phyloP scores from a whole-genome alignment of 192 early-diverging fungal species.

The Linnemannia elongata region DNA sequence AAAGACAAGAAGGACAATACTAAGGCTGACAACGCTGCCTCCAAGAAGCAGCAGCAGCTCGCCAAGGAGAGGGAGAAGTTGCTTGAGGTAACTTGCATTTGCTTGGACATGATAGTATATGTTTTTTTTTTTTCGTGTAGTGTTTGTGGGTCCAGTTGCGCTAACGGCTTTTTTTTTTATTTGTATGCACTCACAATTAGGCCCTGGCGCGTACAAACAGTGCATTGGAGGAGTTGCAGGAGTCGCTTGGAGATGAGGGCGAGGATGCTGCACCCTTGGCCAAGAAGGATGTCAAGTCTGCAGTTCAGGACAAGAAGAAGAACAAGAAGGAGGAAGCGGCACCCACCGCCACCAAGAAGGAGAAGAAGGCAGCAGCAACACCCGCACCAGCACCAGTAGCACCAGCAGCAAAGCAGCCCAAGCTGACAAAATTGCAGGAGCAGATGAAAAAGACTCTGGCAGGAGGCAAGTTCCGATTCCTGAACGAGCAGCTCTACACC shows the following conservation, averaged over 20 bases:
- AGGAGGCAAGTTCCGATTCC: constrained; percentile 86
- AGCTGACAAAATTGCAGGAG: constrained; percentile 69
- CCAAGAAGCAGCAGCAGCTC: constrained; percentile 53
- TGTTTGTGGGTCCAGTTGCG: neutral
- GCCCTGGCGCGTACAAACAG: constrained; percentile 47
- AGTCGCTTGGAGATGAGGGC: constrained; percentile 41
- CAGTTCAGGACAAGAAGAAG: constrained; percentile 42
- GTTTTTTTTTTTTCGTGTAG: neutral
- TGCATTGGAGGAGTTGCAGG: constrained; percentile 48
- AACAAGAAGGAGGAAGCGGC: constrained; percentile 22
- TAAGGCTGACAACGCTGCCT: neutral
- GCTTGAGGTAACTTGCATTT: constrained; percentile 29
- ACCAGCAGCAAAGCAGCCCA: constrained; percentile 38
- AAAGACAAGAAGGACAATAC: constrained; percentile 26
- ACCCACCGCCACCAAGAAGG: constrained; percentile 13
- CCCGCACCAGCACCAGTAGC: constrained; percentile 5
- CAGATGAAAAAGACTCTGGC: constrained; percentile 59
- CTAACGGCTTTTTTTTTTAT: neutral
- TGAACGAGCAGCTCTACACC: constrained; percentile 98
- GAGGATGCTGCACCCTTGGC: constrained; percentile 28
- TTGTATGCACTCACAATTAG: constrained; percentile 6
- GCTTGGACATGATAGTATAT: neutral
- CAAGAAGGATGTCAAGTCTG: constrained; percentile 41
- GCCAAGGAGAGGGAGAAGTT: constrained; percentile 50
- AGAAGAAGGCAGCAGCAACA: constrained; percentile 12